Conservation (phyloP, 495 filamentous ascomycete genomes). For the Trichoderma parareesei region DNA sequence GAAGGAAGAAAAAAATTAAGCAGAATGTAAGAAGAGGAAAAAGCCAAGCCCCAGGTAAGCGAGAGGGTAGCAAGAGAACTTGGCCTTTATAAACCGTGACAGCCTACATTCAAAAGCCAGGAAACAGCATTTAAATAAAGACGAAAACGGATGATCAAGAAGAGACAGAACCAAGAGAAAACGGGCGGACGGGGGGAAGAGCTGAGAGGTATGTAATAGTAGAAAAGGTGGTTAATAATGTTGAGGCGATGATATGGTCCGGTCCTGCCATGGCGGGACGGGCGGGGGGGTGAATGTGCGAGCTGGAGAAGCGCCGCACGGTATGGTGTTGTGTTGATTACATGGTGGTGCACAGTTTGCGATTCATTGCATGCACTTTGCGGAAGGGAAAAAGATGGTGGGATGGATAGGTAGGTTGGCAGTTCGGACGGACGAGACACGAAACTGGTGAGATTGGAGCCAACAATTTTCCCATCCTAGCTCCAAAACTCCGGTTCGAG, state of each 20-base stretch:
- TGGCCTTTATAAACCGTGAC: neutral
- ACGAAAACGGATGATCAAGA: neutral
- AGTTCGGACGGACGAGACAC: neutral
- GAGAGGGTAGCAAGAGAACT: neutral
- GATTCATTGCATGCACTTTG: neutral
- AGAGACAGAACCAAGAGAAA: neutral
- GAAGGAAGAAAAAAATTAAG: neutral
- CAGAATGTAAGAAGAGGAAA: neutral
- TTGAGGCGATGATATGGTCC: constrained; percentile 3
- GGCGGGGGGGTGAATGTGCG: constrained; percentile 1
- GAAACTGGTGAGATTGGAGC: neutral
- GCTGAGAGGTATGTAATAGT: too few species aligned
- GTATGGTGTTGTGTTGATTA: neutral
- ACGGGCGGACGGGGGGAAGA: neutral
- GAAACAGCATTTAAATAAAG: neutral
- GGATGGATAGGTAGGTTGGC: neutral
- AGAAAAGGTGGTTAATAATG: constrained; percentile 3
- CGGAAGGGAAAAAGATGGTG: neutral
- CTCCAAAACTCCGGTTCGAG: too few species aligned
- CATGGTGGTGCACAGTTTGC: too few species aligned
- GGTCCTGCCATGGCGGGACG: constrained; percentile 6
- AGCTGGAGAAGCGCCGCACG: neutral
- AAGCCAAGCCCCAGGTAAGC: too few species aligned
- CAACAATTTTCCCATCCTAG: neutral
- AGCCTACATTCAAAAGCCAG: neutral